These are phyloP conservation scores for Podosphaera fusca DNA, from an alignment of 2,329 filamentous ascomycete genomes.

Conservation along the genomic window DNA sequence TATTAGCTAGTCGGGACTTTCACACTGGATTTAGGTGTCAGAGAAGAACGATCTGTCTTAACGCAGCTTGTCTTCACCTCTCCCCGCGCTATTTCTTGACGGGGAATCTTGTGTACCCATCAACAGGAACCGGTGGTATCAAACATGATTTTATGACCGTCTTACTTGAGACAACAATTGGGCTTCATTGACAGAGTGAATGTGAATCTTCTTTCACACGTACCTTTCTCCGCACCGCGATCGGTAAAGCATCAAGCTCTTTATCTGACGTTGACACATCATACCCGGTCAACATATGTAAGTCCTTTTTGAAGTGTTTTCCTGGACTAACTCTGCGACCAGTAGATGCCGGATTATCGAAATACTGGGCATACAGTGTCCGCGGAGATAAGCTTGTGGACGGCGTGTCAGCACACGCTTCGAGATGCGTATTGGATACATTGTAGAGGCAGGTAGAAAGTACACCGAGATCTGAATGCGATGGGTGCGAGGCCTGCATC, in stretches of 20 bases:
- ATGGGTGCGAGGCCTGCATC: background rate
- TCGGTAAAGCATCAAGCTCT: slow-evolving; percentile 26
- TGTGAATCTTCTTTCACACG: slow-evolving; percentile 10
- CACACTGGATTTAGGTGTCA: background rate
- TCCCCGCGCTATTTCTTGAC: too few species aligned
- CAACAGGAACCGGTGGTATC: background rate
- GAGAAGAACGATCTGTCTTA: background rate
- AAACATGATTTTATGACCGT: background rate
- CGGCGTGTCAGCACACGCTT: background rate
- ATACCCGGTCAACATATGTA: slow-evolving; percentile 14
- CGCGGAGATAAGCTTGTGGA: slow-evolving; percentile 7
- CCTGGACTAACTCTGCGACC: slow-evolving; percentile 7
- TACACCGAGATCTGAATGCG: background rate
- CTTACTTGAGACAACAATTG: background rate
- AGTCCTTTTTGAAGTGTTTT: slow-evolving; percentile 11
- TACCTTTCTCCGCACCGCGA: slow-evolving; percentile 29
- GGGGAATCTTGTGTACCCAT: too few species aligned
- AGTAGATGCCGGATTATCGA: slow-evolving; percentile 10
- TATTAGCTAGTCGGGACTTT: background rate
- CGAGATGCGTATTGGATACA: background rate
- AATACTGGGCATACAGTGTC: slow-evolving; percentile 10
- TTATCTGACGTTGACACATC: slow-evolving; percentile 17
- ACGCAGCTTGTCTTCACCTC: too few species aligned
- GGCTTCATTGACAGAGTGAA: background rate
- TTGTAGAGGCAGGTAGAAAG: background rate